Evolutionary conservation across 345 rosid genomes (phyloP).

Genomic region (Citrus mangshanensis): DNA sequence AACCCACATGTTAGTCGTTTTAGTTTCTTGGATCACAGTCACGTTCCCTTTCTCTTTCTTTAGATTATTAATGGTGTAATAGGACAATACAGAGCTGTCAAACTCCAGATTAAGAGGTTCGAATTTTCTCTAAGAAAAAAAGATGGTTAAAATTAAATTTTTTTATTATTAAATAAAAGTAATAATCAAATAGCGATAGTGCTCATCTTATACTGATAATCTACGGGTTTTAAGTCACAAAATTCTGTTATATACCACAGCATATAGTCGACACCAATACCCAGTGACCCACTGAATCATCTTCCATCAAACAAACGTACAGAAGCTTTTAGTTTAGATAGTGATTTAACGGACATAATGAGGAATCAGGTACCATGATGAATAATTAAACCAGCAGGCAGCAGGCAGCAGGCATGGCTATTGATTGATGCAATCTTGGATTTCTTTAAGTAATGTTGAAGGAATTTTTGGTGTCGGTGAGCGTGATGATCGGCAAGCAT

Average conservation of each 20-base stretch:
- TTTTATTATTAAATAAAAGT: too few relatives aligned
- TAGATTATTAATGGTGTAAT: not conserved
- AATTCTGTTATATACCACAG: not conserved
- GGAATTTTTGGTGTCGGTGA: not conserved
- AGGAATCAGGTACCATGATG: not conserved
- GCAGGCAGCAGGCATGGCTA: not conserved
- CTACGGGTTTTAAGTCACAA: too few relatives aligned
- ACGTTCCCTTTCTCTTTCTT: not conserved
- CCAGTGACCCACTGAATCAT: not conserved
- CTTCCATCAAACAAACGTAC: not conserved
- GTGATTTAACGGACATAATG: not conserved
- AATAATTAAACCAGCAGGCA: not conserved
- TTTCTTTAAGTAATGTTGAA: slow-evolving; percentile 11
- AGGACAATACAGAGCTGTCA: too few relatives aligned
- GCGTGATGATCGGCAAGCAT: slow-evolving; percentile 25
- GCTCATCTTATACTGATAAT: too few relatives aligned
- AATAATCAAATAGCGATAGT: too few relatives aligned
- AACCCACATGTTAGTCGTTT: not conserved
- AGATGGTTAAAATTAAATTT: too few relatives aligned
- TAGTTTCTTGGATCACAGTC: not conserved
- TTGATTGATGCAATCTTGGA: not conserved
- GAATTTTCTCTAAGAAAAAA: too few relatives aligned
- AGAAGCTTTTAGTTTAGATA: not conserved
- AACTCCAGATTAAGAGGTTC: too few relatives aligned
- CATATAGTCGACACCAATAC: too few relatives aligned